Evolutionary conservation across 2,329 filamentous ascomycete species (phyloP).

Genomic region (Xenosphaeropsis pyriputrescens): DNA sequence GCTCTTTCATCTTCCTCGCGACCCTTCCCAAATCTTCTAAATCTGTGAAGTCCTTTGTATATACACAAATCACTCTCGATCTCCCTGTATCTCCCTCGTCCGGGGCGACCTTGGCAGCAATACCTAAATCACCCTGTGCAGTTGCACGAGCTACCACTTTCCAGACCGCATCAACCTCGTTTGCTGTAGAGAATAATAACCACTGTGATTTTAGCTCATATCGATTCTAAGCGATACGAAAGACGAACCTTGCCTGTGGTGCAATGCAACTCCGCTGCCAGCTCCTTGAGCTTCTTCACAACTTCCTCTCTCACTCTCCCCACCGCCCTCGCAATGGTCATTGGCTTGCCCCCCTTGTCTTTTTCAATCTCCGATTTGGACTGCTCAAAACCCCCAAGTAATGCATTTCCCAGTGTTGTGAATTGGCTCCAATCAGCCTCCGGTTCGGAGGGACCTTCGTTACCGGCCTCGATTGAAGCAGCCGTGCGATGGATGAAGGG

Average conservation of each 20-base stretch:
- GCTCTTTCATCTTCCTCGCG: conserved; percentile 41
- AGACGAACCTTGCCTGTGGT: conserved; percentile 46
- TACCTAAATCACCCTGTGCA: conserved; percentile 53
- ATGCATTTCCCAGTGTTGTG: conserved; percentile 6
- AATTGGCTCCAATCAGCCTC: conserved; percentile 9
- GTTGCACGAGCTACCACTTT: conserved; percentile 50
- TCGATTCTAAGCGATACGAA: background rate
- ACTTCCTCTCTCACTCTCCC: conserved; percentile 24
- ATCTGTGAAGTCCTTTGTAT: conserved; percentile 63
- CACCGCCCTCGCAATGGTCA: conserved; percentile 8
- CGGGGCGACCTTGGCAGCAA: conserved; percentile 59
- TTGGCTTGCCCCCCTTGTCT: conserved; percentile 16
- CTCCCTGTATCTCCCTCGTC: conserved; percentile 24
- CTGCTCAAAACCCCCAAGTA: conserved; percentile 18
- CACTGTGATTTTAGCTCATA: conserved; percentile 31
- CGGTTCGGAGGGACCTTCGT: conserved; percentile 12
- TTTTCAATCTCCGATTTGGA: conserved; percentile 32
- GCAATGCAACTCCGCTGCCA: conserved; percentile 44
- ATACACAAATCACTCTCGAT: conserved; percentile 56
- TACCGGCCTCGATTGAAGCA: background rate
- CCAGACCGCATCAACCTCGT: conserved; percentile 50
- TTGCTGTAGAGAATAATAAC: conserved; percentile 52
- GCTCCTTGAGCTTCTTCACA: conserved; percentile 37
- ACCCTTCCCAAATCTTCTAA: conserved; percentile 54
- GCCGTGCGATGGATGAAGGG: conserved; percentile 29